These are phyloP conservation scores for Xylaria sp. DNA, from an alignment of 2,329 filamentous ascomycete species.

Conservation along the genomic window DNA sequence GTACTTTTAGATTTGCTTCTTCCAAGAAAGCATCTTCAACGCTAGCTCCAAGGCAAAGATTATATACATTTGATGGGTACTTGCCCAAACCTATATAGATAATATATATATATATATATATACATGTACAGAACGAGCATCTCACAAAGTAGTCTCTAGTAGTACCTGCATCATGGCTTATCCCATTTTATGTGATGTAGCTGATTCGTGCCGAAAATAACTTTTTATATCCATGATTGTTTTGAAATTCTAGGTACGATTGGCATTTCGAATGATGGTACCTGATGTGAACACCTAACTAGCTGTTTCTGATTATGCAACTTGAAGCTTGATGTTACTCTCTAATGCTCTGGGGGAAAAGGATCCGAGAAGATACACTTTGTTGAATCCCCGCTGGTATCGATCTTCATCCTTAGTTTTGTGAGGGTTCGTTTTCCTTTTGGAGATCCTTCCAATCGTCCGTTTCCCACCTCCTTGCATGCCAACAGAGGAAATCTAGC, in stretches of 20 bases:
- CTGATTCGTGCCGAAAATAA: neutral
- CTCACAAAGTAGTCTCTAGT: no score
- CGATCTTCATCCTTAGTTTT: neutral
- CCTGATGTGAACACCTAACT: neutral
- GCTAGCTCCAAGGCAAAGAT: no score
- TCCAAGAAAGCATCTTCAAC: no score
- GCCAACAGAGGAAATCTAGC: neutral
- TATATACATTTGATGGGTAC: no score
- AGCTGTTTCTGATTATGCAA: neutral
- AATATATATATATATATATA: no score
- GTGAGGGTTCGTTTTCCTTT: neutral
- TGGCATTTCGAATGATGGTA: neutral
- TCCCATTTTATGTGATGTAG: neutral
- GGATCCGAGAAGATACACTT: neutral
- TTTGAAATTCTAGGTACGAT: slow-evolving; percentile 1
- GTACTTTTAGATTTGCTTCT: no score
- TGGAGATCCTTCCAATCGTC: slow-evolving; percentile 9
- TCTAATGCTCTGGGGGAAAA: neutral
- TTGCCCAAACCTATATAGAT: no score
- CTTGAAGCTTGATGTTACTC: neutral
- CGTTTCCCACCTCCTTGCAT: neutral
- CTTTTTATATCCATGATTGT: slow-evolving; percentile 10
- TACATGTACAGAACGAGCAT: no score
- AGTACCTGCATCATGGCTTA: no score
- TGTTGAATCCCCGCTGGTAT: neutral